Percentiles rank a stretch among this genome's conserved stretches.
These are phyloP conservation scores for Microascus cirrosus DNA, from an alignment of 2,329 filamentous ascomycete species.

Conservation along the genomic window DNA sequence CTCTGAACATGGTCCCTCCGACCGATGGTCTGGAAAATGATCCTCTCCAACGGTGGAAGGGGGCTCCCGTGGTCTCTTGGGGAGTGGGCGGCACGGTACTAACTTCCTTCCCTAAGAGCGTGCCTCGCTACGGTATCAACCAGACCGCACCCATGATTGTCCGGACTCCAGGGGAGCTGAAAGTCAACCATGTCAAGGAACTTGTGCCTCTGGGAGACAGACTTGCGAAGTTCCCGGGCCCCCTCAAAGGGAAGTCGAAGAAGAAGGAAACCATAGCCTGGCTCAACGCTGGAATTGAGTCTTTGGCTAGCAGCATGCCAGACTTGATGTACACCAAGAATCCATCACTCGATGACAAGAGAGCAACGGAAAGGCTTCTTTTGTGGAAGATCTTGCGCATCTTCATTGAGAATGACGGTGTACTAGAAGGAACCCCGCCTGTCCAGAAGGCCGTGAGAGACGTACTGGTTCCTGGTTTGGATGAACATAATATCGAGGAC, in stretches of 20 bases:
- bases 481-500: slow-evolving; percentile 12
- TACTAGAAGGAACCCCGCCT: slow-evolving; percentile 59
- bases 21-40: slow-evolving; percentile 61
- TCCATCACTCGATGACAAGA: slow-evolving; percentile 52
- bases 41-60: slow-evolving; percentile 81
- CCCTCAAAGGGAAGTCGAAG: slow-evolving; percentile 79
- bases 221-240: slow-evolving; percentile 76
- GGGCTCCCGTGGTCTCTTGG: slow-evolving; percentile 77
- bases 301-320: slow-evolving; percentile 50
- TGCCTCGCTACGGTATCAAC: slow-evolving; percentile 74
- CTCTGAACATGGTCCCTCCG: slow-evolving; percentile 47
- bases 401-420: slow-evolving; percentile 78
- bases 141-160: slow-evolving; percentile 66
- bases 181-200: slow-evolving; percentile 64
- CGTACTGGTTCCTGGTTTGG: slow-evolving; percentile 53
- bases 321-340: slow-evolving; percentile 36
- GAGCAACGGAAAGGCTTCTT: slow-evolving; percentile 66
- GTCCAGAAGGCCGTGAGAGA: slow-evolving; percentile 67
- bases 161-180: slow-evolving; percentile 71
- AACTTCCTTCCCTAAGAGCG: slow-evolving; percentile 78
- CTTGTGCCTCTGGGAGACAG: slow-evolving; percentile 60
- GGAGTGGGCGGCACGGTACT: slow-evolving; percentile 75
- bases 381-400: slow-evolving; percentile 79
- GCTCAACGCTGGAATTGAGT: slow-evolving; percentile 66
- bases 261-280: slow-evolving; percentile 87